A percentile compares a stretch with the other conserved stretches of the same genome.
Evolutionary conservation across 2,329 filamentous ascomycete genomes (phyloP).

Genomic region (Penicillium capsulatum): DNA sequence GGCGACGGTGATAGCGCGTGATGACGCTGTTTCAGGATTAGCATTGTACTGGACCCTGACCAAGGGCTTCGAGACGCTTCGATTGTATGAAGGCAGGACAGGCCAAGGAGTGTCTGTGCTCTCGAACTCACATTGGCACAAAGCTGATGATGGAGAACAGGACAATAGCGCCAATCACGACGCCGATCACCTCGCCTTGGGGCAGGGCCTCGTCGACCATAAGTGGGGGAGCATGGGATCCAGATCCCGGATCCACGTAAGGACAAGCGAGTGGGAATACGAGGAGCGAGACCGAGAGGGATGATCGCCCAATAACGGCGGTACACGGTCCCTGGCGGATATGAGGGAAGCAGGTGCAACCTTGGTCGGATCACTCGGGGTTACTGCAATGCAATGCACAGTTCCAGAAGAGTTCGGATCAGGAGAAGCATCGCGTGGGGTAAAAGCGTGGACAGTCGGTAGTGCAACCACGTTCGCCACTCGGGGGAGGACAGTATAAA

Average conservation of each 20-base stretch:
- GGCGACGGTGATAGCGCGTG: conserved; percentile 23
- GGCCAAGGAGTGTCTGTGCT: conserved; percentile 13
- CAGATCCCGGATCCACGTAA: conserved; percentile 8
- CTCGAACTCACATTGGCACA: conserved; percentile 28
- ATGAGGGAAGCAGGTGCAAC: conserved; percentile 5
- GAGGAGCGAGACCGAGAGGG: conserved; percentile 4
- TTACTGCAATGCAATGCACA: background rate
- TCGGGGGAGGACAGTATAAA: background rate
- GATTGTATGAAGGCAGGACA: conserved; percentile 12
- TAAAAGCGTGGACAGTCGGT: background rate
- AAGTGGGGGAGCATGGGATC: conserved; percentile 12
- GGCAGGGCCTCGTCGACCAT: conserved; percentile 23
- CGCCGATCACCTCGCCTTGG: conserved; percentile 25
- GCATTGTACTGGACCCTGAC: background rate
- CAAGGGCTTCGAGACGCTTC: conserved; percentile 14
- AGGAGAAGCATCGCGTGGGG: background rate
- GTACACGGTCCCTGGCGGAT: background rate
- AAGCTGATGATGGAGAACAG: conserved; percentile 28
- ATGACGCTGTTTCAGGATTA: conserved; percentile 17
- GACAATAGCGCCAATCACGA: conserved; percentile 29
- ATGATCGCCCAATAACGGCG: background rate
- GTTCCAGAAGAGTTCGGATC: background rate
- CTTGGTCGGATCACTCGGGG: conserved; percentile 9
- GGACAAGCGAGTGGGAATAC: conserved; percentile 9
- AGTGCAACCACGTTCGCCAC: conserved; percentile 8